A percentile compares a stretch with the other conserved stretches of the same genome.
These are phyloP conservation scores for Mrakiaceae sp. DNA, from an alignment of 1,284 basidiomycete species.

Conservation along the genomic window DNA sequence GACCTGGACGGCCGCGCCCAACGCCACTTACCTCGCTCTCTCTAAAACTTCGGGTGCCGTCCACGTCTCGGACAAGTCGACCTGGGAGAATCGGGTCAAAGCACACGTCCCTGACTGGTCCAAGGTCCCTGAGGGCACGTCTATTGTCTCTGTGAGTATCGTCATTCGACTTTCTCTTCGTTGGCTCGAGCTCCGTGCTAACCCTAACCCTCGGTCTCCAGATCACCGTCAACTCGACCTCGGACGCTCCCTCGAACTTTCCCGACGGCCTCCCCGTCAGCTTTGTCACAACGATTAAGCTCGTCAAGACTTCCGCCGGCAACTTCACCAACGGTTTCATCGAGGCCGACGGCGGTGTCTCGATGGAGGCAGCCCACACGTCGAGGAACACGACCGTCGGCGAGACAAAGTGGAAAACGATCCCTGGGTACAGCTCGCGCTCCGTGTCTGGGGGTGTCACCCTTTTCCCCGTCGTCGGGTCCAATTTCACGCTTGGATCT, in stretches of 20 bases:
- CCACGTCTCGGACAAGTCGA: slow-evolving; percentile 36
- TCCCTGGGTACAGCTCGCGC: slow-evolving; percentile 45
- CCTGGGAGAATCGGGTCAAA: slow-evolving; percentile 45
- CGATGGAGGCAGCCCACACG: slow-evolving; percentile 53
- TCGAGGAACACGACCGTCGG: slow-evolving; percentile 40
- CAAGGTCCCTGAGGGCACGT: slow-evolving; percentile 36
- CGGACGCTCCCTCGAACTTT: slow-evolving; percentile 20
- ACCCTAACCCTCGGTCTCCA: not conserved
- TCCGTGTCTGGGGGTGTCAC: slow-evolving; percentile 39
- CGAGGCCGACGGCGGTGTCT: slow-evolving; percentile 50
- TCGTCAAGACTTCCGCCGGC: slow-evolving; percentile 37
- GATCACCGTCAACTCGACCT: slow-evolving; percentile 9
- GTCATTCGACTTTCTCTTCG: not conserved
- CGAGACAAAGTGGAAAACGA: slow-evolving; percentile 41
- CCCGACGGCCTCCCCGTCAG: slow-evolving; percentile 38
- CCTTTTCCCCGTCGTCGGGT: slow-evolving; percentile 47
- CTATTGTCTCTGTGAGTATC: not conserved
- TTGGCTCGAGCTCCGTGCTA: not conserved
- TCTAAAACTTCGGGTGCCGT: slow-evolving; percentile 43
- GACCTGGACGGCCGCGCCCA: slow-evolving; percentile 32
- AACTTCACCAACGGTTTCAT: slow-evolving; percentile 50
- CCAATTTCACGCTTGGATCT: slow-evolving; percentile 47
- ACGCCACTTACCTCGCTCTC: slow-evolving; percentile 47
- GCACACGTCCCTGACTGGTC: slow-evolving; percentile 48
- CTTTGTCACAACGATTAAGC: slow-evolving; percentile 36